Base-by-base conservation (phyloP, 331 rosid species). In the Arachis monticola region DNA sequence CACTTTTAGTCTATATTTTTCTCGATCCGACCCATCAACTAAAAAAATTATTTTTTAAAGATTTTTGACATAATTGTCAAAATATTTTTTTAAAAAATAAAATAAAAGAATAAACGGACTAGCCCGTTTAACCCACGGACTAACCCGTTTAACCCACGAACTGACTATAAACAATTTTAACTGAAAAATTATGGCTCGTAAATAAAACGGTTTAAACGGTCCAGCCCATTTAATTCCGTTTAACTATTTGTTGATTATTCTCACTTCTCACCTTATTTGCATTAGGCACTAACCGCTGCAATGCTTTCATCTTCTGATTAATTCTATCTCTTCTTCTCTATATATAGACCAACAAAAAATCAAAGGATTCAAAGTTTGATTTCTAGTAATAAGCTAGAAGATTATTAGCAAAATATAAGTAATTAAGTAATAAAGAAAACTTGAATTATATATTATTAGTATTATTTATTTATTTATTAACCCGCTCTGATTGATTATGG, bases 401-500 rank as follows among this genome's bases (percentile, higher is more conserved):
- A 46, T 44, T 27, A 42, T 52, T 30, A 68, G 47, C 22, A 27
- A 27, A 27, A 27, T 11, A 69, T 4, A 2, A 42, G 7, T 42
- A 4, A 42, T 1, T 52, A 61, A 62, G 6, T 60, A 12, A 59
- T 67, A 3, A 27, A 58, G 47, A 69, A 48, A 47, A 58, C 13
- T 70, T 55, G 11, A 60, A 31, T 52, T 1, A 27, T 27, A 27
- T 27, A 27, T 27, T 27, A 27, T 27, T 27, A 27, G 1, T 27
- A 1, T 27, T 27, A 27, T 27, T 27, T 27, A 27, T 27, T 27
- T 27, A 27, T 27, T 27, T 27, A n/a, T 67, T 85, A 87, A 72
- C 97, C 83, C 94, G 73, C 78, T 91, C 97, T 7, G 94, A 89
- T 48, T 85, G 94, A 75, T 91, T 91, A 78, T 91, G 97, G 27